phyloP scores from a whole-genome alignment of 768 basidiomycete genomes.

The Psilocybe cyanescens region DNA sequence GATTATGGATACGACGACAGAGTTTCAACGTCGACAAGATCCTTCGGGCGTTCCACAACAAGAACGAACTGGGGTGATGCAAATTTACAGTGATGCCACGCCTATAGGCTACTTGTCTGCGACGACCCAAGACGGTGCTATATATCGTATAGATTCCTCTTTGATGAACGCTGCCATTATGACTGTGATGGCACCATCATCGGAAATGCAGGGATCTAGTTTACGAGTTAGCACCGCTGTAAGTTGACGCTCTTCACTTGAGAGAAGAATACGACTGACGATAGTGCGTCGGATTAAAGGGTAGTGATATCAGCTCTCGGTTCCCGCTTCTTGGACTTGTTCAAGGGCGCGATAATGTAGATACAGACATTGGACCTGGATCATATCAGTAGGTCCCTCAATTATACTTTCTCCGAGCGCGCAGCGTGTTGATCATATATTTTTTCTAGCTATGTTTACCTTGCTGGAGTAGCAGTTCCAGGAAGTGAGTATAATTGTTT shows the following conservation, averaged over 20 bases:
- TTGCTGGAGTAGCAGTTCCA: conserved; percentile 3
- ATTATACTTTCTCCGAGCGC: too few relatives aligned
- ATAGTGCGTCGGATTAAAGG: not conserved
- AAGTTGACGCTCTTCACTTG: not conserved
- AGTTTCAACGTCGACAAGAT: not conserved
- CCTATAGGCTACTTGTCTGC: not conserved
- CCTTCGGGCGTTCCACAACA: not conserved
- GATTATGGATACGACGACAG: not conserved
- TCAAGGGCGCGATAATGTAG: conserved; percentile 6
- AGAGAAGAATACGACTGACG: not conserved
- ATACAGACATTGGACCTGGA: not conserved
- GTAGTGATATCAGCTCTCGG: not conserved
- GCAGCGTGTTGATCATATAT: too few relatives aligned
- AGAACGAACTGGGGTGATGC: not conserved
- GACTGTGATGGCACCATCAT: not conserved
- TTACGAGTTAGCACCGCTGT: not conserved
- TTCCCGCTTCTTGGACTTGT: conserved; percentile 7
- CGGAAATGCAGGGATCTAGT: not conserved
- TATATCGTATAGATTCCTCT: not conserved
- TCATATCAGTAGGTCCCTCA: not conserved
- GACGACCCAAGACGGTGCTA: not conserved
- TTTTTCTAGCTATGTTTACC: not conserved
- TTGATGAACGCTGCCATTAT: conserved; percentile 2
- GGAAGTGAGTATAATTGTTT: not conserved
- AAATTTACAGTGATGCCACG: not conserved